These are phyloP conservation scores for Kalmanozyma brasiliensis DNA, from an alignment of 1,284 basidiomycete species.

Conservation along the genomic window DNA sequence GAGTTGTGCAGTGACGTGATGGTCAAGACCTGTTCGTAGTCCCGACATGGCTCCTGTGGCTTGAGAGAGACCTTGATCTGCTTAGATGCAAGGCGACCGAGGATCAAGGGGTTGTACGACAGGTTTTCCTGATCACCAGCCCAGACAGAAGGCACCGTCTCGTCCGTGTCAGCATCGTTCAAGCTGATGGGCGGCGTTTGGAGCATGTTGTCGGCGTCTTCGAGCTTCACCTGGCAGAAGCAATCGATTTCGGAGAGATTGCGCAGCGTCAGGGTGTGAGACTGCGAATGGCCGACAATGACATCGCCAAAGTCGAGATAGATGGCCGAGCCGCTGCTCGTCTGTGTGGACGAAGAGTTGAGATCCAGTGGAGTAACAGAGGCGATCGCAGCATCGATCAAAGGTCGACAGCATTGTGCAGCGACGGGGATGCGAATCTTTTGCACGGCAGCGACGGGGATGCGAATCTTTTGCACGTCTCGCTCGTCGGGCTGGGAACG, in stretches of 20 bases:
- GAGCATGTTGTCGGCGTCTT: conserved; percentile 61
- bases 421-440: conserved; percentile 45
- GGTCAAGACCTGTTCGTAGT: conserved; percentile 64
- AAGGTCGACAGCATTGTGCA: conserved; percentile 48
- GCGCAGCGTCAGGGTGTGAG: conserved; percentile 46
- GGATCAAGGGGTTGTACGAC: conserved; percentile 32
- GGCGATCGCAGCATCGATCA: conserved; percentile 40
- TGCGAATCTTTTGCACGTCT: conserved; percentile 40
- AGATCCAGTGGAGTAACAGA: conserved; percentile 5
- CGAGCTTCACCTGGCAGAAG: conserved; percentile 60
- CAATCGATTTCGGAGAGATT: conserved; percentile 63
- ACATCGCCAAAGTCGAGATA: conserved; percentile 65
- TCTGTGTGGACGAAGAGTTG: conserved; percentile 19
- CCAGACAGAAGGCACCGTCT: conserved; percentile 40
- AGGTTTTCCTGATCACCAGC: conserved; percentile 40
- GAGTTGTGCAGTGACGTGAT: conserved; percentile 61
- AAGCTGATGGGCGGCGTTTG: conserved; percentile 49
- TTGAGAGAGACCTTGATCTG: conserved; percentile 44
- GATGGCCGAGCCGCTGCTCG: conserved; percentile 36
- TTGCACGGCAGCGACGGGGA: conserved; percentile 49
- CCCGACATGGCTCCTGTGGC: conserved; percentile 54
- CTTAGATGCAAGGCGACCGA: conserved; percentile 32
- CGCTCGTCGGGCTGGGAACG: conserved; percentile 32
- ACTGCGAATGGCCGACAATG: conserved; percentile 56
- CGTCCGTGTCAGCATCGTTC: conserved; percentile 28